Percentiles rank a stretch among this genome's conserved stretches.
Conservation (phyloP, 805 yeast genomes). For the Phaffomyces antillensis region DNA sequence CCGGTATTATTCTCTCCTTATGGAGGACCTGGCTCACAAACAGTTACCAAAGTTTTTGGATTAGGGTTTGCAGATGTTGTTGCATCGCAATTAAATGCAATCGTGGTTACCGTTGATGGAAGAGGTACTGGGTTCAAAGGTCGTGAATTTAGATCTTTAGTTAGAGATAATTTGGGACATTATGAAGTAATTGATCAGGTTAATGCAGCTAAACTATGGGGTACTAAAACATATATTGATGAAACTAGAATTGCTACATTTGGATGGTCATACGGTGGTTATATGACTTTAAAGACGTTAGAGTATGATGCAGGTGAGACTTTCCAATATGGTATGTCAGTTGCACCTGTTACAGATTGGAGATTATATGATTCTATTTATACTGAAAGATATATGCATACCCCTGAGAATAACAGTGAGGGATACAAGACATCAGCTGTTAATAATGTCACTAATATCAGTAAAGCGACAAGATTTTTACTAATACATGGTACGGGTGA, state of each 20-base stretch:
- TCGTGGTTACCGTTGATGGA: constrained; percentile 94
- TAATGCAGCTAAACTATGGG: constrained; percentile 72
- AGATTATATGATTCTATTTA: constrained; percentile 83
- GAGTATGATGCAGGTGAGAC: constrained; percentile 71
- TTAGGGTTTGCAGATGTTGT: constrained; percentile 67
- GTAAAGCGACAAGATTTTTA: constrained; percentile 56
- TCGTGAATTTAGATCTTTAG: constrained; percentile 64
- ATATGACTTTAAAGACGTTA: constrained; percentile 79
- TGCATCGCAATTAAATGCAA: constrained; percentile 69
- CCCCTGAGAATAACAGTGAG: constrained; percentile 57
- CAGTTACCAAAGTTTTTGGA: constrained; percentile 55
- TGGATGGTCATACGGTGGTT: constrained; percentile 99
- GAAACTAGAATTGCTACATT: constrained; percentile 69
- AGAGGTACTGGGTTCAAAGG: constrained; percentile 95
- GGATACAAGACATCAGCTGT: constrained; percentile 61
- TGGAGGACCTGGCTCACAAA: constrained; percentile 94
- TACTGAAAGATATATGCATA: constrained; percentile 91
- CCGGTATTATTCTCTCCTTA: constrained; percentile 87
- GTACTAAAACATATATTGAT: constrained; percentile 57
- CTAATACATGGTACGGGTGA: constrained; percentile 97
- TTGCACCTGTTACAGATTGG: constrained; percentile 98
- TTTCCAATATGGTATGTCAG: constrained; percentile 87
- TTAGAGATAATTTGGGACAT: constrained; percentile 75
- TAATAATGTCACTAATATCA: constrained; percentile 48
- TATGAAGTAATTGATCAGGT: constrained; percentile 86